Conservation (phyloP, 768 basidiomycete genomes). For the Hemileccinum impolitum region DNA sequence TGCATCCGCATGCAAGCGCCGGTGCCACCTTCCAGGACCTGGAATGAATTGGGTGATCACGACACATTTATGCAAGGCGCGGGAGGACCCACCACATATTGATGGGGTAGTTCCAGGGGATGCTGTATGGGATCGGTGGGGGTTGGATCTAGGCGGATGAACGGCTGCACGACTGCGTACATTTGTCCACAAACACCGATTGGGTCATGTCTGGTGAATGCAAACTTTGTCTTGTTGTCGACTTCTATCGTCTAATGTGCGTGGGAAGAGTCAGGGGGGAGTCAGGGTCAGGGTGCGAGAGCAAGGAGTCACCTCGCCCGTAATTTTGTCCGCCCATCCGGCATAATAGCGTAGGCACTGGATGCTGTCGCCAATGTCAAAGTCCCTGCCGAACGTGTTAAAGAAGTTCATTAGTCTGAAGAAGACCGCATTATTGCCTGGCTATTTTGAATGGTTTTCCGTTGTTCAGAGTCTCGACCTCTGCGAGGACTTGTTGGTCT, state of each 20-base stretch:
- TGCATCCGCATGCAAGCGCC: conserved; percentile 87
- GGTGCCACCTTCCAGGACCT: conserved; percentile 94
- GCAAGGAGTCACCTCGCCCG: conserved; percentile 61
- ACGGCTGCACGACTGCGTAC: conserved; percentile 37
- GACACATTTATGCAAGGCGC: conserved; percentile 1
- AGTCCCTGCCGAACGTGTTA: conserved; percentile 48
- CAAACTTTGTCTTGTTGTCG: conserved; percentile 75
- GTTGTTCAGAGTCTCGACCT: conserved; percentile 84
- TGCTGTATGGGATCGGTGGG: conserved; percentile 39
- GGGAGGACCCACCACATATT: conserved; percentile 62
- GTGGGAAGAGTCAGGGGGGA: conserved; percentile 4
- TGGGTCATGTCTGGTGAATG: conserved; percentile 85
- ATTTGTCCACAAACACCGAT: conserved; percentile 96
- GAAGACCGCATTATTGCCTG: conserved; percentile 40
- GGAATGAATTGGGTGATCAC: conserved; percentile 2
- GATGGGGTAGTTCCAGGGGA: conserved; percentile 94
- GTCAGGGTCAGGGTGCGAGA: conserved; percentile 1
- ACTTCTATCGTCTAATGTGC: conserved; percentile 65
- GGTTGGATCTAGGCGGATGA: conserved; percentile 2
- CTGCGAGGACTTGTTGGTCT: conserved; percentile 76
- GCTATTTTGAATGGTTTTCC: conserved; percentile 80
- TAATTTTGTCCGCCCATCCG: conserved; percentile 94
- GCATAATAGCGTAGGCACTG: conserved; percentile 88
- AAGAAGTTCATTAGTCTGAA: conserved; percentile 7
- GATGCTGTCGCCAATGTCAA: conserved; percentile 75